Evolutionary conservation across 2,329 filamentous ascomycete genomes (phyloP).

Genomic region (Penicillium sp.): DNA sequence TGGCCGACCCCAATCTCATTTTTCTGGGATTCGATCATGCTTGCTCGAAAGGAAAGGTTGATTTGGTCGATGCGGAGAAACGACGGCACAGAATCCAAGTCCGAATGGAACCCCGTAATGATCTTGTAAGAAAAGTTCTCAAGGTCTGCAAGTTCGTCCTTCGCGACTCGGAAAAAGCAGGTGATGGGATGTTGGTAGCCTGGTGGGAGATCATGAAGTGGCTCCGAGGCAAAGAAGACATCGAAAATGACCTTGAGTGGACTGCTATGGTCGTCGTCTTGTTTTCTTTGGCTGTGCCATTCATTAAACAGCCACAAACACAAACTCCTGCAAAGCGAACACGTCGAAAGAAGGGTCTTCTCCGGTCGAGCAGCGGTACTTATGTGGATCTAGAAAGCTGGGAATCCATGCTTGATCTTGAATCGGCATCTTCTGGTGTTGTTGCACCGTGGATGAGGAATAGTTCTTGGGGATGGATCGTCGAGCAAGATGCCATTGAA

Average conservation of each 20-base stretch:
- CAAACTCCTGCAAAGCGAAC: slow-evolving; percentile 36
- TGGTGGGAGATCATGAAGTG: slow-evolving; percentile 76
- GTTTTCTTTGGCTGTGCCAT: slow-evolving; percentile 62
- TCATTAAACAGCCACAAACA: slow-evolving; percentile 47
- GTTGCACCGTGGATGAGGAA: slow-evolving; percentile 54
- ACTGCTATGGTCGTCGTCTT: slow-evolving; percentile 65
- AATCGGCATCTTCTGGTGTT: slow-evolving; percentile 43
- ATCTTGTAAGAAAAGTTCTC: slow-evolving; percentile 62
- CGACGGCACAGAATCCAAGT: slow-evolving; percentile 67
- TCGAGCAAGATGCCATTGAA: slow-evolving; percentile 54
- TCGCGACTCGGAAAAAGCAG: slow-evolving; percentile 54
- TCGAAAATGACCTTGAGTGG: slow-evolving; percentile 63
- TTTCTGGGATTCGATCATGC: slow-evolving; percentile 59
- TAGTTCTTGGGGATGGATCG: slow-evolving; percentile 69
- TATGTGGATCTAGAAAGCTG: slow-evolving; percentile 47
- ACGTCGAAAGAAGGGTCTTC: slow-evolving; percentile 43
- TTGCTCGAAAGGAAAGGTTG: slow-evolving; percentile 61
- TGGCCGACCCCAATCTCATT: slow-evolving; percentile 43
- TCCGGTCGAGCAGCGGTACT: slow-evolving; percentile 53
- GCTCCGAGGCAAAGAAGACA: slow-evolving; percentile 54
- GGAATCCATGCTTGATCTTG: slow-evolving; percentile 50
- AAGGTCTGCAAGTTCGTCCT: slow-evolving; percentile 64
- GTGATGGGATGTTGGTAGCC: slow-evolving; percentile 63
- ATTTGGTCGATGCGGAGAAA: slow-evolving; percentile 63
- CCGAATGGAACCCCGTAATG: slow-evolving; percentile 63